Evolutionary conservation across 106 monocot genomes (phyloP).

Genomic region (Alisma plantagoaquatica): DNA sequence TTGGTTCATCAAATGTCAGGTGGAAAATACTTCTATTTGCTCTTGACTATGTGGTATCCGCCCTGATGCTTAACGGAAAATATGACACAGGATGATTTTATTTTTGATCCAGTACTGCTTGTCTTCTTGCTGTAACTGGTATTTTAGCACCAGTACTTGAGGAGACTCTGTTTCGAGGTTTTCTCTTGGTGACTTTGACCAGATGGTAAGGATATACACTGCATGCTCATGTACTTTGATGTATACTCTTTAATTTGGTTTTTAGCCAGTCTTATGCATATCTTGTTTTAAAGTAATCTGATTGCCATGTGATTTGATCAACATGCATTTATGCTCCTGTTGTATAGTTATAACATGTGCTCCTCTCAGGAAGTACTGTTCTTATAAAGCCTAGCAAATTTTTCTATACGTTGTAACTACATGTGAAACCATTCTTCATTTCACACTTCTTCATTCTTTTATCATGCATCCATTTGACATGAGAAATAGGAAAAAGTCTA

Average conservation of each 20-base stretch:
- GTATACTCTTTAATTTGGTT: too few relatives aligned
- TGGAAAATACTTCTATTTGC: conserved; percentile 12
- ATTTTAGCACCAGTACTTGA: conserved; percentile 87
- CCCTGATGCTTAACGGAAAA: too few relatives aligned
- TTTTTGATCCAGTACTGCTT: conserved; percentile 52
- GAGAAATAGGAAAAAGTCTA: too few relatives aligned
- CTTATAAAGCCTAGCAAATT: too few relatives aligned
- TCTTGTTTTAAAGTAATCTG: neutral
- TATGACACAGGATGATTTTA: neutral
- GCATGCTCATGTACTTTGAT: too few relatives aligned
- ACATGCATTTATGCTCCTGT: neutral
- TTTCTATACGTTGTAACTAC: too few relatives aligned
- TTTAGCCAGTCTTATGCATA: neutral
- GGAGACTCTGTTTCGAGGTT: conserved; percentile 92
- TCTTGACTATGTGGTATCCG: neutral
- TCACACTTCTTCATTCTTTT: too few relatives aligned
- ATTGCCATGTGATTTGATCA: neutral
- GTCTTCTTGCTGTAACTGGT: conserved; percentile 70
- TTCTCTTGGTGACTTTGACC: conserved; percentile 80
- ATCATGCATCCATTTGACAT: too few relatives aligned
- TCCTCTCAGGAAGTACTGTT: neutral
- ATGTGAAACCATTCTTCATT: too few relatives aligned
- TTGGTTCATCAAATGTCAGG: conserved; percentile 83
- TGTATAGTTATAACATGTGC: neutral
- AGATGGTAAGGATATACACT: conserved; percentile 50